Base-by-base conservation (phyloP, 345 rosid genomes). In the Moricandia moricandioides region DNA sequence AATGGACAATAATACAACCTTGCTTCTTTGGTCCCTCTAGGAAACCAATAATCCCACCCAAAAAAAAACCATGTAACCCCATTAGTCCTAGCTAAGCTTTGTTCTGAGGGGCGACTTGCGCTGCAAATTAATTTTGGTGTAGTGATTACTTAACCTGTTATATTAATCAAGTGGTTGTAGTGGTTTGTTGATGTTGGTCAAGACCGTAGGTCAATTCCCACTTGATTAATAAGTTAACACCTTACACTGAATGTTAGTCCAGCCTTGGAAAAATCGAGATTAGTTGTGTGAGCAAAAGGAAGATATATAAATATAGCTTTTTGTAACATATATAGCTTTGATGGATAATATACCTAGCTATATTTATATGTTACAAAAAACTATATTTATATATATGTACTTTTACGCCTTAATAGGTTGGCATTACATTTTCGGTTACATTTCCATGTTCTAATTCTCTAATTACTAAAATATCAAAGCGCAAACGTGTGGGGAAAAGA, bases 151-250 rank as follows among this genome's bases (percentile, higher is more conserved):
- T 11, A 59, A 54, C 34, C 45, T 55, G 21, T 18, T 55, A 39
- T 39, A 39, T 26, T 39, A 65, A 55, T 57, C 65, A 73, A 27
- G 14, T 73, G 8, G 31, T 52, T 63, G 55, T 26, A 26, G 10
- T 35, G 9, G 29, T 35, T 55, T 73, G 64, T 45, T 21, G n/a
- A 35, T 73, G n/a, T 55, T 73, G 8, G 40, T 63, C 55, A 63
- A 52, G 40, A 39, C 63, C 6, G 39, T 18, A 9, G 43, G 55
- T 63, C n/a, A n/a, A n/a, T n/a, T n/a, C n/a, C n/a, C n/a, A n/a
- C n/a, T n/a, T n/a, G n/a, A n/a, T n/a, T n/a, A n/a, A n/a, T n/a
- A n/a, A n/a, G n/a, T n/a, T n/a, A n/a, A n/a, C n/a, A n/a, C n/a
- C n/a, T n/a, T n/a, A n/a, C n/a, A n/a, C n/a, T n/a, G n/a, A n/a